Evolutionary conservation across 2,329 filamentous ascomycete species (phyloP).

Genomic region (Cadophora sp.): DNA sequence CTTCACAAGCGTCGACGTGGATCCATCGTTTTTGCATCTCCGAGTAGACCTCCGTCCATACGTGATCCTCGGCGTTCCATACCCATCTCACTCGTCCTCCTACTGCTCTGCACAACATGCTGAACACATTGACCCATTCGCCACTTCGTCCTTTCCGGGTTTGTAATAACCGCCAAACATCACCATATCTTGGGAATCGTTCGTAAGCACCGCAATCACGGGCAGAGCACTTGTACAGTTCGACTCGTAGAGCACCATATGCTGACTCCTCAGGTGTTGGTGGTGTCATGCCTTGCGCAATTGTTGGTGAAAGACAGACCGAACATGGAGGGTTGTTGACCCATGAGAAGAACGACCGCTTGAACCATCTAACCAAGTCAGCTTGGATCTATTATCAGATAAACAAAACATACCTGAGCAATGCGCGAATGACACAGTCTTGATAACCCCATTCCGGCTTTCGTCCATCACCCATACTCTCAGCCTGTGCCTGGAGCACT

Average conservation of each 20-base stretch:
- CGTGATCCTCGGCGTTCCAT: constrained; percentile 97
- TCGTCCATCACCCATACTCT: constrained; percentile 80
- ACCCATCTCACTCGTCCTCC: constrained; percentile 94
- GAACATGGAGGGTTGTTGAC: constrained; percentile 94
- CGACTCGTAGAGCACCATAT: constrained; percentile 84
- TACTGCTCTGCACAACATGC: constrained; percentile 94
- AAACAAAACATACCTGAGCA: constrained; percentile 71
- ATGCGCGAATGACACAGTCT: constrained; percentile 89
- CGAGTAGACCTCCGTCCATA: constrained; percentile 98
- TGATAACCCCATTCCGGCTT: constrained; percentile 96
- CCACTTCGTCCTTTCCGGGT: constrained; percentile 86
- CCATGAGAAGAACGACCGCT: constrained; percentile 92
- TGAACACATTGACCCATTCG: constrained; percentile 99
- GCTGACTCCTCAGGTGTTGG: constrained; percentile 90
- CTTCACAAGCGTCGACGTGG: constrained; percentile 95
- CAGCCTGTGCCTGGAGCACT: constrained; percentile 84
- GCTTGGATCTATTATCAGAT: constrained; percentile 21
- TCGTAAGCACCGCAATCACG: constrained; percentile 78
- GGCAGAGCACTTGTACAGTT: constrained; percentile 87
- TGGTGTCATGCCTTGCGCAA: constrained; percentile 81
- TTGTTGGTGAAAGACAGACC: constrained; percentile 81
- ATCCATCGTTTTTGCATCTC: constrained; percentile 93
- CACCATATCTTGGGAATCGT: constrained; percentile 91
- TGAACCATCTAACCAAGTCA: constrained; percentile 78
- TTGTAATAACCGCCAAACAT: constrained; percentile 91